Conservation (phyloP, 139 green algal genomes). For the Nannochloris sp. region DNA sequence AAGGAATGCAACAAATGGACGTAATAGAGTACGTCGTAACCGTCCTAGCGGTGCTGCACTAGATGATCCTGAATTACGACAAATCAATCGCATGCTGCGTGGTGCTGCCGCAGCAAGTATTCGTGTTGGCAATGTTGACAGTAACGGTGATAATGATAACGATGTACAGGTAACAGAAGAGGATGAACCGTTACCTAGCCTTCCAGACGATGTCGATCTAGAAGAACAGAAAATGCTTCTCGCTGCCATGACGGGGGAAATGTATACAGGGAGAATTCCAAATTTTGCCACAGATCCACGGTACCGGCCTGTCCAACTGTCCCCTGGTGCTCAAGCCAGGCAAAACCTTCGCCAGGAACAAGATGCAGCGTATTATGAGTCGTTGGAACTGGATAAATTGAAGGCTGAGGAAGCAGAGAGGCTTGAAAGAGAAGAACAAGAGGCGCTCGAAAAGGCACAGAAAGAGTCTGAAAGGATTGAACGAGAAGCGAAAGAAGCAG, state of each 20-base stretch:
- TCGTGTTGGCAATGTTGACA: no score
- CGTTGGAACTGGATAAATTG: conserved; percentile 2
- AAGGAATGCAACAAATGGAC: no score
- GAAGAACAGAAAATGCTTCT: conserved; percentile 38
- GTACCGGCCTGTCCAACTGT: conserved; percentile 5
- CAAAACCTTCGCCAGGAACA: conserved; percentile 21
- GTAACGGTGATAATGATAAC: no score
- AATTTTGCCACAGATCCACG: conserved; percentile 3
- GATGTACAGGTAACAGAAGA: no score
- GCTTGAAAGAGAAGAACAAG: not conserved
- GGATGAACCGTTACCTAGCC: not conserved
- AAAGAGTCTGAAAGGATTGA: not conserved
- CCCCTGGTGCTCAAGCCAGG: conserved; percentile 17
- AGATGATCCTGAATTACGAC: no score
- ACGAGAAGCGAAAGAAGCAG: not conserved
- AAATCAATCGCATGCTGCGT: no score
- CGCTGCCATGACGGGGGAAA: conserved; percentile 20
- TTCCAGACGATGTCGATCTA: conserved; percentile 23
- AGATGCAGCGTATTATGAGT: conserved; percentile 15
- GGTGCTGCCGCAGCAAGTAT: no score
- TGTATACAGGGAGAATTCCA: conserved; percentile 16
- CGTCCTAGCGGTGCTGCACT: no score
- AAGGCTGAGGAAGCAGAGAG: conserved; percentile 7
- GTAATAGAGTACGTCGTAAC: no score
- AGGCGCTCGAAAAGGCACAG: not conserved